Conservation (phyloP, 768 basidiomycete genomes). For the Xerocomellus dryophilus region DNA sequence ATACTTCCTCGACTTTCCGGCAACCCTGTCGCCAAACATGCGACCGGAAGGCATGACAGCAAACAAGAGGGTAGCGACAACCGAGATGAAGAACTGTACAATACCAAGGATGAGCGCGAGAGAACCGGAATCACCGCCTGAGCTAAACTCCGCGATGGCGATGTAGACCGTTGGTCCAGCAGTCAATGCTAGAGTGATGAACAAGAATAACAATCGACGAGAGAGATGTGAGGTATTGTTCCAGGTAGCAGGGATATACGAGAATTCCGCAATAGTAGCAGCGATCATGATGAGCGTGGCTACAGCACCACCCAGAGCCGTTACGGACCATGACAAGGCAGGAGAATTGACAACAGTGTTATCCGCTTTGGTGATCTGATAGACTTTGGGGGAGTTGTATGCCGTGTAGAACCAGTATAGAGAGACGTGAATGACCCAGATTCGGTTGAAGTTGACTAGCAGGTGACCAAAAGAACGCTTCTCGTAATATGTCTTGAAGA, state of each 20-base stretch:
- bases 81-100: slow-evolving; percentile 94
- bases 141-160: slow-evolving; percentile 70
- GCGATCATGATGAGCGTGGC: slow-evolving; percentile 95
- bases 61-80: slow-evolving; percentile 82
- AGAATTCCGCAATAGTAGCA: slow-evolving; percentile 93
- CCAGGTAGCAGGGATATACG: slow-evolving; percentile 98
- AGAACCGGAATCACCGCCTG: slow-evolving; percentile 56
- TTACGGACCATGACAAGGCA: slow-evolving; percentile 90
- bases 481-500: slow-evolving; percentile 99
- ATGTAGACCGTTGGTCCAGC: slow-evolving; percentile 94
- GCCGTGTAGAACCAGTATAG: slow-evolving; percentile 96
- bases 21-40: slow-evolving; percentile 98
- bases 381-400: slow-evolving; percentile 87
- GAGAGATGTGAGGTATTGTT: slow-evolving; percentile 96
- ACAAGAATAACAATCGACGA: slow-evolving; percentile 83
- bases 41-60: slow-evolving; percentile 91
- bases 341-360: slow-evolving; percentile 52
- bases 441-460: slow-evolving; percentile 98
- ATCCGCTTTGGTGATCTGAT: slow-evolving; percentile 41
- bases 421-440: slow-evolving; percentile 97
- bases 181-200: slow-evolving; percentile 87
- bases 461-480: slow-evolving; percentile 96
- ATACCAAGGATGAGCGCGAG: slow-evolving; percentile 91
- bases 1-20: slow-evolving; percentile 93
- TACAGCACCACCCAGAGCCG: slow-evolving; percentile 91